These are phyloP conservation scores for Suillus subluteus DNA, from an alignment of 768 basidiomycete species.

Conservation along the genomic window DNA sequence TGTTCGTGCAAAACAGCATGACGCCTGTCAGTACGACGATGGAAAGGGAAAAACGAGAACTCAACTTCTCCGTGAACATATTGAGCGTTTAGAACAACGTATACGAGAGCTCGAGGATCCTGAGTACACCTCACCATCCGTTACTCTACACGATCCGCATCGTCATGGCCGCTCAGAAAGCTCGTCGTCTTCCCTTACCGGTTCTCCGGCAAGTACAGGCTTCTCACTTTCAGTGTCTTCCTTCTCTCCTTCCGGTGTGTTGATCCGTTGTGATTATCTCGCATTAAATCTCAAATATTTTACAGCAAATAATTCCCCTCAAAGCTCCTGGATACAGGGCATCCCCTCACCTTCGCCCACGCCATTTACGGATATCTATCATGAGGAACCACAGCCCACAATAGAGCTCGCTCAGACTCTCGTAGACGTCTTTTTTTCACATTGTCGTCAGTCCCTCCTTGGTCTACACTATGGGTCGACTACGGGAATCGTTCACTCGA, in stretches of 20 bases:
- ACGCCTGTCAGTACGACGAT: conserved; percentile 81
- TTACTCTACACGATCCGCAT: conserved; percentile 74
- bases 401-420: conserved; percentile 68
- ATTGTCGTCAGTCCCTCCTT: conserved; percentile 75
- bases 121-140: conserved; percentile 68
- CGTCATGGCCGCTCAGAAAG: conserved; percentile 45
- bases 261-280: neutral
- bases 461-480: conserved; percentile 67
- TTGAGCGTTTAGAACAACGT: conserved; percentile 69
- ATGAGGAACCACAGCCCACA: conserved; percentile 50
- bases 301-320: conserved; percentile 52
- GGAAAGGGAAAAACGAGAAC: conserved; percentile 85
- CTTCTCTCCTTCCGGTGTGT: conserved; percentile 56
- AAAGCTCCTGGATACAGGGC: conserved; percentile 52
- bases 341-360: conserved; percentile 56
- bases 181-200: conserved; percentile 52
- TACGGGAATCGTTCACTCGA: conserved; percentile 61
- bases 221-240: conserved; percentile 61
- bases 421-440: conserved; percentile 77
- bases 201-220: conserved; percentile 55
- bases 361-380: conserved; percentile 54
- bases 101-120: conserved; percentile 78
- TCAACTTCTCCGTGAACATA: conserved; percentile 77
- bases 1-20: conserved; percentile 73
- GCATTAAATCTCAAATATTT: conserved; percentile 15